These are phyloP conservation scores for Letharia columbiana DNA, from an alignment of 495 filamentous ascomycete species.

Conservation along the genomic window DNA sequence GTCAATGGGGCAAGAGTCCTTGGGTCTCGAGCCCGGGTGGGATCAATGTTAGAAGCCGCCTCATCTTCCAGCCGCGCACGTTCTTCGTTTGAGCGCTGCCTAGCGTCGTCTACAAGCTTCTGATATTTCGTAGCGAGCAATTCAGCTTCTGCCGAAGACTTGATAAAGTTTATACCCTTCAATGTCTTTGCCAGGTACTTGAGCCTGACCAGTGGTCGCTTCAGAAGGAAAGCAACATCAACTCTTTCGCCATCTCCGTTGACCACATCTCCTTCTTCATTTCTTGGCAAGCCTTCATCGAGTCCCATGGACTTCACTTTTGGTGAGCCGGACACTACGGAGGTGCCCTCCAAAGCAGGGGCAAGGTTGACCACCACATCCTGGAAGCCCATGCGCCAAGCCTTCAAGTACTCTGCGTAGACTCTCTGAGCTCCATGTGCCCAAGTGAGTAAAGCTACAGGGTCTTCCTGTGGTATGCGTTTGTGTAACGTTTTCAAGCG, in stretches of 20 bases:
- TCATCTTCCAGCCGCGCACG: slow-evolving; percentile 82
- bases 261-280: slow-evolving; percentile 70
- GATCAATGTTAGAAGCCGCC: slow-evolving; percentile 74
- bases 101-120: slow-evolving; percentile 64
- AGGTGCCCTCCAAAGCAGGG: slow-evolving; percentile 49
- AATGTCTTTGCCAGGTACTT: slow-evolving; percentile 83
- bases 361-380: slow-evolving; percentile 92
- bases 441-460: slow-evolving; percentile 67
- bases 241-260: slow-evolving; percentile 77
- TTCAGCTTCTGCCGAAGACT: slow-evolving; percentile 50
- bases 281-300: slow-evolving; percentile 61
- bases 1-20: slow-evolving; percentile 60
- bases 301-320: slow-evolving; percentile 43
- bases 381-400: slow-evolving; percentile 91
- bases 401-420: slow-evolving; percentile 80
- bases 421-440: slow-evolving; percentile 63
- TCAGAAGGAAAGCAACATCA: slow-evolving; percentile 88
- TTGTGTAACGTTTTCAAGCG: slow-evolving; percentile 71
- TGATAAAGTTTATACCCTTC: slow-evolving; percentile 53
- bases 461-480: slow-evolving; percentile 61
- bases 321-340: slow-evolving; percentile 33
- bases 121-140: slow-evolving; percentile 52
- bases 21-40: slow-evolving; percentile 67
- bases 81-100: slow-evolving; percentile 75
- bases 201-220: slow-evolving; percentile 76